Percentiles rank a stretch among this genome's conserved stretches.
These are phyloP conservation scores for Helotiales sp. DNA, from an alignment of 2,329 filamentous ascomycete species.

Conservation along the genomic window DNA sequence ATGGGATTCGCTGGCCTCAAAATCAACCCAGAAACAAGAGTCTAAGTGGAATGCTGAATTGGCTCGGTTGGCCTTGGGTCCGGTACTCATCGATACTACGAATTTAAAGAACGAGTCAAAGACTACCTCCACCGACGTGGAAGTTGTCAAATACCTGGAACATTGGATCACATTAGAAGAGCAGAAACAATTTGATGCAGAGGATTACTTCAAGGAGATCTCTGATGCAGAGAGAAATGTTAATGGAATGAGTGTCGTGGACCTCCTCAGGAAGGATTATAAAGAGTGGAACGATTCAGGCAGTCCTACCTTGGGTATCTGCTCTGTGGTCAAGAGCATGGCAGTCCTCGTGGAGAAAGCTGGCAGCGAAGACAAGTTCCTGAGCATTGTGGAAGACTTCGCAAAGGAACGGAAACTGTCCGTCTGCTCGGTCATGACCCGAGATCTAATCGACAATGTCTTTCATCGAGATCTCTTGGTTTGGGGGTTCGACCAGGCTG, in stretches of 20 bases:
- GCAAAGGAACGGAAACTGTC: constrained; percentile 58
- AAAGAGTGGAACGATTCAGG: constrained; percentile 69
- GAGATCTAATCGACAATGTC: constrained; percentile 50
- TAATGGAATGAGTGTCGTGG: constrained; percentile 56
- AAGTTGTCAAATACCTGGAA: constrained; percentile 60
- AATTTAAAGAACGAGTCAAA: constrained; percentile 65
- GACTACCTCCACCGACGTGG: constrained; percentile 60
- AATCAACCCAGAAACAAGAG: constrained; percentile 40
- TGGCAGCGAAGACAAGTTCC: constrained; percentile 44
- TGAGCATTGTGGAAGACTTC: constrained; percentile 52
- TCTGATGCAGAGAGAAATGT: constrained; percentile 68
- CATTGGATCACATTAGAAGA: constrained; percentile 34
- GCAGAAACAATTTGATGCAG: constrained; percentile 48
- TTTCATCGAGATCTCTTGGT: constrained; percentile 70
- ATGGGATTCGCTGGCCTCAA: constrained; percentile 56
- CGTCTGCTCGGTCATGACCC: constrained; percentile 69
- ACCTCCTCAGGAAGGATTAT: constrained; percentile 80
- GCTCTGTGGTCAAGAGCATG: constrained; percentile 63
- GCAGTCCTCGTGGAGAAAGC: constrained; percentile 59
- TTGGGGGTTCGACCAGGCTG: constrained; percentile 57
- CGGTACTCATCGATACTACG: constrained; percentile 72
- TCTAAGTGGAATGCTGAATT: constrained; percentile 53
- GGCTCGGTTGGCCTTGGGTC: constrained; percentile 66
- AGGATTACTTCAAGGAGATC: constrained; percentile 59
- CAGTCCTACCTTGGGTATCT: constrained; percentile 62